Conservation (phyloP, 345 rosid species). For the Boechera retrofracta region DNA sequence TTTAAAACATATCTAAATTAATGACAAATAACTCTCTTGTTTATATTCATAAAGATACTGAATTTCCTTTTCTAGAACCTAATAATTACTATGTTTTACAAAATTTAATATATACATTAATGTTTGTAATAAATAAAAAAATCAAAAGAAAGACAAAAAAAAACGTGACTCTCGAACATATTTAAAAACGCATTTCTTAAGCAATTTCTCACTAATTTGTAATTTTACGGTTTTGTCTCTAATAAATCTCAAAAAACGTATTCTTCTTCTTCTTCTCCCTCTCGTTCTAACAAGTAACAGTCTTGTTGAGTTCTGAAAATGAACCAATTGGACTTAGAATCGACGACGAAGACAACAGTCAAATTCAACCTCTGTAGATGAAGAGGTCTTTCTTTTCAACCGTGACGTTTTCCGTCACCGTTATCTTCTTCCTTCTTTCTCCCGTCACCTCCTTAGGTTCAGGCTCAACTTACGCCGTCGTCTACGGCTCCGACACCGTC, state of each 20-base stretch:
- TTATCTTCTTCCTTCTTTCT: slow-evolving; percentile 21
- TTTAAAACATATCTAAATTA: neutral
- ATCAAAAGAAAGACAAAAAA: slow-evolving; percentile 7
- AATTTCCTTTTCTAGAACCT: neutral
- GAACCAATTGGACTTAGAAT: slow-evolving; percentile 49
- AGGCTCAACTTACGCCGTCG: slow-evolving; percentile 72
- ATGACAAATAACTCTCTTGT: slow-evolving; percentile 12
- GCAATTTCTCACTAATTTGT: slow-evolving; percentile 28
- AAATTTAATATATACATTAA: neutral
- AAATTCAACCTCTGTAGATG: slow-evolving; percentile 52
- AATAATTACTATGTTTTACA: neutral
- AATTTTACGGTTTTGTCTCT: slow-evolving; percentile 35
- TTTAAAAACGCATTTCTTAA: slow-evolving; percentile 8
- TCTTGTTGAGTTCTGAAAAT: slow-evolving; percentile 44
- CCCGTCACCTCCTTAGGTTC: slow-evolving; percentile 59
- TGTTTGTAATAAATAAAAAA: neutral
- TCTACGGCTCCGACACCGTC: slow-evolving; percentile 60
- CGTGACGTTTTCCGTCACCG: slow-evolving; percentile 44
- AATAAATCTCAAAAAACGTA: slow-evolving; percentile 19
- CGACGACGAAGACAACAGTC: slow-evolving; percentile 40
- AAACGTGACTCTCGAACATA: slow-evolving; percentile 38
- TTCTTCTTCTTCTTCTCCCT: slow-evolving; percentile 6
- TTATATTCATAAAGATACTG: neutral
- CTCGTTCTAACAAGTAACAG: neutral
- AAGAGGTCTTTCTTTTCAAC: slow-evolving; percentile 44